Percentiles rank a stretch among this genome's conserved stretches.
Conservation (phyloP, 805 yeast species). For the Brettanomyces custersianus region DNA sequence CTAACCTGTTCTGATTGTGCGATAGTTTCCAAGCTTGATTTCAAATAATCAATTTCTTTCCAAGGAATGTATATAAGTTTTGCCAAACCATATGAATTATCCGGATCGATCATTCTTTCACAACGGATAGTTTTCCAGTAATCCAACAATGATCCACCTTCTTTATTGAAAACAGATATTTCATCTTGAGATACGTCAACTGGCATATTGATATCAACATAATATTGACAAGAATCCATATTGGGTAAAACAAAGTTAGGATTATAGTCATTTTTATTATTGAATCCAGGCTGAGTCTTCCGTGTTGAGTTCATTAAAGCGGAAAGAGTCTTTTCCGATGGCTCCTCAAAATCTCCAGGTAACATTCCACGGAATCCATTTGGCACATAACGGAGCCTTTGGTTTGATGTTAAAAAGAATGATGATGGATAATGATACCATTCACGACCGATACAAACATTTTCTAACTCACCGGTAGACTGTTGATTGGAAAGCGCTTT, state of each 20-base stretch:
- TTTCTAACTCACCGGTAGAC: conserved; percentile 22
- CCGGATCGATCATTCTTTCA: conserved; percentile 42
- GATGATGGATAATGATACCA: conserved; percentile 93
- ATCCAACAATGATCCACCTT: conserved; percentile 11
- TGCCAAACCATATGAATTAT: conserved; percentile 41
- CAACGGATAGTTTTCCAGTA: conserved; percentile 45
- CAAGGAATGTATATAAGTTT: conserved; percentile 7
- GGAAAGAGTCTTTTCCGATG: conserved; percentile 11
- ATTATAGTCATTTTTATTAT: conserved; percentile 64
- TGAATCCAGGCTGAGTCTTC: conserved; percentile 55
- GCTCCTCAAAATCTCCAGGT: conserved; percentile 74
- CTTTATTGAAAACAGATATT: conserved; percentile 17
- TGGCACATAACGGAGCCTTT: conserved; percentile 56
- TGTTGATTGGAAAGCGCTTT: conserved; percentile 26
- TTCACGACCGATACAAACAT: conserved; percentile 87
- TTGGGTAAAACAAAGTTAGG: conserved; percentile 38
- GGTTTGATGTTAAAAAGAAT: conserved; percentile 60
- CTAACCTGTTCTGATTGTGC: neutral
- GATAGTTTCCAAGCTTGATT: neutral
- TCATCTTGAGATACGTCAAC: conserved; percentile 39
- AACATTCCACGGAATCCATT: conserved; percentile 81
- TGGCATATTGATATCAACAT: conserved; percentile 52
- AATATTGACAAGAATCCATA: conserved; percentile 53
- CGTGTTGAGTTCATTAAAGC: conserved; percentile 31
- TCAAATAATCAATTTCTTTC: neutral